These are phyloP conservation scores for Coccomyxa sp. DNA, from an alignment of 139 green algal species.

Conservation along the genomic window DNA sequence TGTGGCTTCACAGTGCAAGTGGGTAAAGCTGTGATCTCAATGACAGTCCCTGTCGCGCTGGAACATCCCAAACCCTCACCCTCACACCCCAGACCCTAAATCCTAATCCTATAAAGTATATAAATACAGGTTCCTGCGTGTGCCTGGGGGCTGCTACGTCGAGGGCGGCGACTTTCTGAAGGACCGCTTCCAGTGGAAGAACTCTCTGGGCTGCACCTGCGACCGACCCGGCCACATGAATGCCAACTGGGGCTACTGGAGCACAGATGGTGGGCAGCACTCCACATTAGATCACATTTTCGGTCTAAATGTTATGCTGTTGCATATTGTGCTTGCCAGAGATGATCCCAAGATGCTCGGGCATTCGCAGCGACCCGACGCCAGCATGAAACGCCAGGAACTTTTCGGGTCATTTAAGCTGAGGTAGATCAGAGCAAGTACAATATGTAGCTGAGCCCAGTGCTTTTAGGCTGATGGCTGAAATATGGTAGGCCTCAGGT, in stretches of 20 bases:
- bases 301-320: background rate
- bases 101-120: background rate
- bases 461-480: background rate
- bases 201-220: slow-evolving; percentile 32
- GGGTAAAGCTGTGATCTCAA: too few species aligned
- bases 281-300: background rate
- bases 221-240: slow-evolving; percentile 58
- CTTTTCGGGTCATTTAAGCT: too few species aligned
- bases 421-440: background rate
- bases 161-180: slow-evolving; percentile 42
- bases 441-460: background rate
- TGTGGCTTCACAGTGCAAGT: background rate
- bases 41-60: background rate
- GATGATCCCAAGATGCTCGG: background rate
- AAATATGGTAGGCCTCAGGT: background rate
- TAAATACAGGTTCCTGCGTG: slow-evolving; percentile 42
- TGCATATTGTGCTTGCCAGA: background rate
- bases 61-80: background rate
- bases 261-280: slow-evolving; percentile 40
- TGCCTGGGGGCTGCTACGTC: slow-evolving; percentile 67
- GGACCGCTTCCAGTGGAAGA: slow-evolving; percentile 54
- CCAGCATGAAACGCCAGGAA: too few species aligned
- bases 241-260: slow-evolving; percentile 65
- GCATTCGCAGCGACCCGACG: too few species aligned
- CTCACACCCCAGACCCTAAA: background rate